Percentiles rank a stretch among this genome's conserved stretches.
Conservation (phyloP, 2,329 filamentous ascomycete species). For the Pseudocercospora fuligena region DNA sequence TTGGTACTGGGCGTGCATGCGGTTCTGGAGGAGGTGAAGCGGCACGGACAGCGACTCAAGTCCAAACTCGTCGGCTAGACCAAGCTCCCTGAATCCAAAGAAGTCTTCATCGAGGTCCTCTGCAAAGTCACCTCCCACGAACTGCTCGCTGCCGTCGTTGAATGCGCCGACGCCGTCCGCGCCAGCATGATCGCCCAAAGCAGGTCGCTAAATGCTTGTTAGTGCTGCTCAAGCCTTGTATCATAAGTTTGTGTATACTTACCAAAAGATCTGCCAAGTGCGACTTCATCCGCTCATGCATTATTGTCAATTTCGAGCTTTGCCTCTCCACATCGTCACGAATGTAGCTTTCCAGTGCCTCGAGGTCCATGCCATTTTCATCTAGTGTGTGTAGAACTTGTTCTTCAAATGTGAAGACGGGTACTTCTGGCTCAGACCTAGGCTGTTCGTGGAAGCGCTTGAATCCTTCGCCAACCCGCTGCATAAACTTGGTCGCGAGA, state of each 20-base stretch:
- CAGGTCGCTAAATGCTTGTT: constrained; percentile 65
- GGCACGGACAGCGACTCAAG: constrained; percentile 87
- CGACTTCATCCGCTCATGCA: constrained; percentile 93
- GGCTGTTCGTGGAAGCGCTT: constrained; percentile 84
- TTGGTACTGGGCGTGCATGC: constrained; percentile 84
- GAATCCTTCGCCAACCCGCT: constrained; percentile 78
- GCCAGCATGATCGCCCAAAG: constrained; percentile 73
- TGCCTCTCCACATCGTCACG: constrained; percentile 93
- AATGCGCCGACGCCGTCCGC: constrained; percentile 88
- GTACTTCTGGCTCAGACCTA: constrained; percentile 55
- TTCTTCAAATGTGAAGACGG: constrained; percentile 81
- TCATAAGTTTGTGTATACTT: constrained; percentile 30
- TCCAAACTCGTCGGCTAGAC: constrained; percentile 88
- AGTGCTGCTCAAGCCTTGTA: constrained; percentile 24
- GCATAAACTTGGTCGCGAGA: constrained; percentile 86
- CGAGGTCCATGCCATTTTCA: constrained; percentile 82
- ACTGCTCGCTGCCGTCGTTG: constrained; percentile 96
- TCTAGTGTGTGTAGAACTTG: constrained; percentile 83
- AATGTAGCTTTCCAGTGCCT: constrained; percentile 81
- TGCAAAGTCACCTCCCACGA: constrained; percentile 93
- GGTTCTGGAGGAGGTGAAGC: constrained; percentile 88
- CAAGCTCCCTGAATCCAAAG: constrained; percentile 96
- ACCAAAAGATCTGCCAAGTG: constrained; percentile 87
- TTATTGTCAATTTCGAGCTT: constrained; percentile 74
- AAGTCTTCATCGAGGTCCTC: constrained; percentile 98